Evolutionary conservation across 2,329 filamentous ascomycete species (phyloP).

Genomic region (Epichloe sylvatica): DNA sequence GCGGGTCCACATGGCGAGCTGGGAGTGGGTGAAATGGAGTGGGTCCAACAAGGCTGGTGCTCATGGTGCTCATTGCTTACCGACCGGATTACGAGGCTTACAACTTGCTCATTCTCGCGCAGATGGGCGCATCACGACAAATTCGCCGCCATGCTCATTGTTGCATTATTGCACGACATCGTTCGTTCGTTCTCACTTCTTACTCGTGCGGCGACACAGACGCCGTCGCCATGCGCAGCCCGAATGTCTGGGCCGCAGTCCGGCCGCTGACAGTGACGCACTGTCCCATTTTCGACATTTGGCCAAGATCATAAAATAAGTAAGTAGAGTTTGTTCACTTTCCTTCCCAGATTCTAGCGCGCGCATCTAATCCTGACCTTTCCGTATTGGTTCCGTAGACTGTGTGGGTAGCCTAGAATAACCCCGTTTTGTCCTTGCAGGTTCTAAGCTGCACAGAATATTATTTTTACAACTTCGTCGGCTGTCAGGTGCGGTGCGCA

Average conservation of each 20-base stretch:
- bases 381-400: no score
- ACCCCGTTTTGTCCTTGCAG: no score
- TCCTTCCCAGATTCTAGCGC: not conserved
- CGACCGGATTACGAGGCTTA: not conserved
- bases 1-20: no score
- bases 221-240: no score
- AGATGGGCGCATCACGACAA: not conserved
- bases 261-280: no score
- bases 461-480: not conserved
- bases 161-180: not conserved
- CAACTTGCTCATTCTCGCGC: slow-evolving; percentile 7
- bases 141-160: not conserved
- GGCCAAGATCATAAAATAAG: no score
- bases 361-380: not conserved
- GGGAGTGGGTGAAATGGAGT: no score
- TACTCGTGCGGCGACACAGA: no score
- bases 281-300: no score
- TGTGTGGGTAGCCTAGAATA: no score
- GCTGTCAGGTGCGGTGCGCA: not conserved
- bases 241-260: no score
- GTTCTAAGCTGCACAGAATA: no score
- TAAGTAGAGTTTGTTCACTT: not conserved
- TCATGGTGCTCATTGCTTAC: not conserved
- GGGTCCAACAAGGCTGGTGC: not conserved
- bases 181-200: not conserved